A percentile compares a stretch with the other conserved stretches of the same genome.
These are phyloP conservation scores for Berberis thunbergii DNA, from an alignment of 164 flowering plant species.

Conservation along the genomic window DNA sequence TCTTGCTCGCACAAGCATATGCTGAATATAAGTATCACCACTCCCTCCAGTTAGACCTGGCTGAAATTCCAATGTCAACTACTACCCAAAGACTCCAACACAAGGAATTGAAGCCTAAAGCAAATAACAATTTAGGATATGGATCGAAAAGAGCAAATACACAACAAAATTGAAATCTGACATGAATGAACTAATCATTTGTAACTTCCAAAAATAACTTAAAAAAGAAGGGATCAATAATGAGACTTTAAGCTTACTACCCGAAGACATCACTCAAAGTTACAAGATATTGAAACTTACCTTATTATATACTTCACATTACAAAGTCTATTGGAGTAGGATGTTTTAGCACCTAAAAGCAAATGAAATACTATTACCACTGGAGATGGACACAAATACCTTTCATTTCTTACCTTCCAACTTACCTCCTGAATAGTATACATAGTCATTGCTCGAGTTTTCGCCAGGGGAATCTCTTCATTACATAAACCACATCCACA, in stretches of 20 bases:
- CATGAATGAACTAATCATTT: neutral
- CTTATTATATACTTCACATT: no score
- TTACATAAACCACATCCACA: neutral
- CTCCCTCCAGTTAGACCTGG: conserved; percentile 98
- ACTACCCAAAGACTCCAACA: neutral
- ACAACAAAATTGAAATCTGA: no score
- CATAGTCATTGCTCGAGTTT: no score
- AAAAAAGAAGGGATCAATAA: no score
- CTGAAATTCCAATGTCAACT: conserved; percentile 36
- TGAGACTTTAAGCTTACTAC: neutral
- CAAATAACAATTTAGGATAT: neutral
- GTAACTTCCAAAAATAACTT: neutral
- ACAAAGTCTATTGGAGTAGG: no score
- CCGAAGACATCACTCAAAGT: neutral
- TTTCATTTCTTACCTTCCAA: no score
- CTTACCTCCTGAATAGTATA: no score
- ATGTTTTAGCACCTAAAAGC: no score
- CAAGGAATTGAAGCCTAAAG: neutral
- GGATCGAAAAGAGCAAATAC: no score
- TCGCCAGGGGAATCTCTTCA: neutral
- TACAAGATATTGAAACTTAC: neutral
- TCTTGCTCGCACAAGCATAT: conserved; percentile 69
- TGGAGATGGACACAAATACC: no score
- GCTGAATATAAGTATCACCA: conserved; percentile 77
- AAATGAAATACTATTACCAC: no score